These are phyloP conservation scores for Trichocomaceae sp. DNA, from an alignment of 2,329 filamentous ascomycete genomes.

Conservation along the genomic window DNA sequence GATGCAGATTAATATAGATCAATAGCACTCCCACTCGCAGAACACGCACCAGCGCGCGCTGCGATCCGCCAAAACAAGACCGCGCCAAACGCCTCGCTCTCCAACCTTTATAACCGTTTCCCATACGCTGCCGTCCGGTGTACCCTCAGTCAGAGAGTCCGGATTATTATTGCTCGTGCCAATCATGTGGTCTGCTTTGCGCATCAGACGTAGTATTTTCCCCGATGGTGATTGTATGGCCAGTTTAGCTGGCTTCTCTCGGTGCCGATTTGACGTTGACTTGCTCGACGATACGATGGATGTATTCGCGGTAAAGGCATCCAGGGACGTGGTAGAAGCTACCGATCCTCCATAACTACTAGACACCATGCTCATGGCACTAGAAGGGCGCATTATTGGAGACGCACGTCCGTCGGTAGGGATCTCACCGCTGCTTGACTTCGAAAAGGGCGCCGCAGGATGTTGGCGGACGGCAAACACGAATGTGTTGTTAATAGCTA, in stretches of 20 bases:
- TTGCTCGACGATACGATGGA: constrained; percentile 50
- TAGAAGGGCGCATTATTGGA: constrained; percentile 47
- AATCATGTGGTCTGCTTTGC: constrained; percentile 43
- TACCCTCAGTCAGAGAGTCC: constrained; percentile 32
- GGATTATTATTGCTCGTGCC: constrained; percentile 23
- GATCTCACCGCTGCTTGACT: constrained; percentile 12
- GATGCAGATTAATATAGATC: constrained; percentile 16
- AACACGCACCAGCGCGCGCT: constrained; percentile 65
- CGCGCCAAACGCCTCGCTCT: constrained; percentile 57
- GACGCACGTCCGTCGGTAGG: constrained; percentile 43
- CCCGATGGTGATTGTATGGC: constrained; percentile 91
- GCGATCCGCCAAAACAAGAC: constrained; percentile 57
- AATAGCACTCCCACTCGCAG: constrained; percentile 58
- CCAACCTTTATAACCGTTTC: constrained; percentile 63
- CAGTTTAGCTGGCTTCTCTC: constrained; percentile 82
- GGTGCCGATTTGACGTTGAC: constrained; percentile 21
- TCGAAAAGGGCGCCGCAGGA: constrained; percentile 52
- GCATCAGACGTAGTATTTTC: constrained; percentile 71
- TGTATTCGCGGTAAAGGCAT: constrained; percentile 37
- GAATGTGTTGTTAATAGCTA: constrained; percentile 94
- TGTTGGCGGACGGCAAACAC: constrained; percentile 95
- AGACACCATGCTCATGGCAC: constrained; percentile 56
- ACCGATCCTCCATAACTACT: constrained; percentile 48
- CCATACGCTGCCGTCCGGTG: constrained; percentile 52
- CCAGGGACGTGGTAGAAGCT: constrained; percentile 38